Evolutionary conservation across 1,139 yeast species (phyloP), one percentile per base, ranked within the genome.

Genomic region (Eremothecium gossypii): DNA sequence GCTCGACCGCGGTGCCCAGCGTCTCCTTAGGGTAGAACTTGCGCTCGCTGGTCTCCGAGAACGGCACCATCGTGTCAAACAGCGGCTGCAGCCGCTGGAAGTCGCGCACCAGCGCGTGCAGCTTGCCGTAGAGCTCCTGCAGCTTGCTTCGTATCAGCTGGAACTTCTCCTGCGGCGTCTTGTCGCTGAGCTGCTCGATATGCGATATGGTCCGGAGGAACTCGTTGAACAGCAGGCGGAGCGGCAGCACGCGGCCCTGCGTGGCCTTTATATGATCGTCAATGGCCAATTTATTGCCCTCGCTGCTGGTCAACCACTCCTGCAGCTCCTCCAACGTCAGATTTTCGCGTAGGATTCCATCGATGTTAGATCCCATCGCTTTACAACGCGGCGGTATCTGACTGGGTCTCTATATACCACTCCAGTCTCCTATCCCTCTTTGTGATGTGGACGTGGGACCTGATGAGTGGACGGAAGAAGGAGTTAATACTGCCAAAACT

Each of bases 201-300:
- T 40, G 46, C 6, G 61, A 49, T 48, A 59, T 42, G 10, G 49
- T 47, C 36, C 49, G 52, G 23, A 58, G 43, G 30, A 58, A 54
- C 9, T 55, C 60, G 39, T 56, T 57, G 34, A 59, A 54, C 34
- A 49, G 49, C 8, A 55, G 41, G 28, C 63, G 38, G 36, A 59
- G 44, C 17, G 64, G 64, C 31, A 56, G 45, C 17, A 59, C 49
- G 9, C 50, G 41, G 1, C 46, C 48, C 37, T 50, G 49, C 2
- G 55, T 48, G 9, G 41, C 29, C 14, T 29, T 27, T 8, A 42
- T 33, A 8, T 40, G 42, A 8, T 30, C 41, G 17, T 32, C 29
- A 20, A 42, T 32, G 11, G 42, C 33, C 13, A 33, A 33, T 23
- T 40, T 39, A 30, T 29, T 36, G 3, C n/a, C 33, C 31, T 30